Percentiles rank a stretch among this genome's conserved stretches.
phyloP scores from a whole-genome alignment of 108 stramenopile species.

The Tribonema minus region DNA sequence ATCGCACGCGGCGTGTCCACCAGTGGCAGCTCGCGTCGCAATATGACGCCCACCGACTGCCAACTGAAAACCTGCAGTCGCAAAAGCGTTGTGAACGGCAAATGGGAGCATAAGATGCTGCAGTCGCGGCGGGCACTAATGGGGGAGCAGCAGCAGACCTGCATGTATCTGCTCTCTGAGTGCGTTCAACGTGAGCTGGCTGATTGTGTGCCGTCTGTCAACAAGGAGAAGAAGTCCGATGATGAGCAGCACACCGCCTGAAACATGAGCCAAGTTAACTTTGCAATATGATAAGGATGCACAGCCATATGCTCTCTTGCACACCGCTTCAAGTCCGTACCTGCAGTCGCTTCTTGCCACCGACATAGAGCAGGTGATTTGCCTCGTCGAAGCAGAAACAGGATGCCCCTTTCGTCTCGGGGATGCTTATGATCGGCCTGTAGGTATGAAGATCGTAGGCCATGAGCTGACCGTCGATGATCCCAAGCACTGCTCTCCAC shows the following conservation, averaged over 20 bases:
- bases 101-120: neutral
- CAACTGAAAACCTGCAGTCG: constrained; percentile 10
- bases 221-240: neutral
- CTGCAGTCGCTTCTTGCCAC: constrained; percentile 36
- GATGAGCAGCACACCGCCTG: neutral
- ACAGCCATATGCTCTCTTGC: neutral
- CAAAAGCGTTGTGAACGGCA: neutral
- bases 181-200: neutral
- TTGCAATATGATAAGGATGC: neutral
- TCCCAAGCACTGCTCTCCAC: constrained; percentile 24
- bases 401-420: constrained; percentile 15
- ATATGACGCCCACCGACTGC: constrained; percentile 22
- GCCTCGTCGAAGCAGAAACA: constrained; percentile 34
- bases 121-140: neutral
- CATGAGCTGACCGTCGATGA: constrained; percentile 17
- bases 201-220: neutral
- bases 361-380: constrained; percentile 14
- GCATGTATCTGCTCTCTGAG: neutral
- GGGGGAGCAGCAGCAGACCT: neutral
- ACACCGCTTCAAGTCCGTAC: neutral
- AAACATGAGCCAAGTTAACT: neutral
- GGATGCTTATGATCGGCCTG: constrained; percentile 18
- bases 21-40: constrained; percentile 11
- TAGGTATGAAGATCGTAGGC: constrained; percentile 27
- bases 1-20: constrained; percentile 17